Base-by-base conservation (phyloP, 345 rosid genomes). In the Laguncularia racemosa region DNA sequence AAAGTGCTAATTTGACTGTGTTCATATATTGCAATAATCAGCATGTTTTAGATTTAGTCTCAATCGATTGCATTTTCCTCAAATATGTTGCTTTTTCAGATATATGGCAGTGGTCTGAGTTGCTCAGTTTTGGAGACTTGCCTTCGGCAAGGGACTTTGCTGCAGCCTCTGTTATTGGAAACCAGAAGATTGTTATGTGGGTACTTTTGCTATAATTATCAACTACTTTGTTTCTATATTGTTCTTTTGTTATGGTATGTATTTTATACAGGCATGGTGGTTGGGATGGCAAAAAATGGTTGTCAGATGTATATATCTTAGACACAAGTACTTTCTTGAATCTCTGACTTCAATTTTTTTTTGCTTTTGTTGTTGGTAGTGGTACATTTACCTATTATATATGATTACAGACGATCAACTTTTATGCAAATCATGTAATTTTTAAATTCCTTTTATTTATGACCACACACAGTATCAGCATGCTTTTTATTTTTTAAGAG, bases 71-170 rank as follows among this genome's bases (percentile, higher is more conserved):
- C 40, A 33, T 33, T 33, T 10, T 33, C 11, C 1, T 33, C 40
- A 33, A 33, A 33, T 33, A 56, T 23, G 28, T 53, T 43, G 61
- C 53, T 58, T 28, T 66, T 79, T 60, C 80, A 93, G 99, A 93
- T 70, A 89, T 85, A 73, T 93, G 99, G 99, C 97, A 93, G 66
- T 93, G 99, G 99, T 85, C 97, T 47, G 97, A 93, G 74, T 78
- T 93, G 55, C 82, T 91, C 52, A 84, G 95, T 67, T 87, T 87
- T 11, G 99, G 97, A 52, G 97, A 89, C 81, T 78, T 93, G 60
- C 99, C 99, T 69, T 81, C 96, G 15, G 80, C 84, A 47, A 78
- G 97, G 63, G 97, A 89, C 63, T 93, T 93, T 65, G 73, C 97
- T 70, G 95, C 96, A 16, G 95, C 90, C 49, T 80, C 99, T 55